Evolutionary conservation across 2,329 filamentous ascomycete species (phyloP).

Genomic region (Sarocladium strictum): DNA sequence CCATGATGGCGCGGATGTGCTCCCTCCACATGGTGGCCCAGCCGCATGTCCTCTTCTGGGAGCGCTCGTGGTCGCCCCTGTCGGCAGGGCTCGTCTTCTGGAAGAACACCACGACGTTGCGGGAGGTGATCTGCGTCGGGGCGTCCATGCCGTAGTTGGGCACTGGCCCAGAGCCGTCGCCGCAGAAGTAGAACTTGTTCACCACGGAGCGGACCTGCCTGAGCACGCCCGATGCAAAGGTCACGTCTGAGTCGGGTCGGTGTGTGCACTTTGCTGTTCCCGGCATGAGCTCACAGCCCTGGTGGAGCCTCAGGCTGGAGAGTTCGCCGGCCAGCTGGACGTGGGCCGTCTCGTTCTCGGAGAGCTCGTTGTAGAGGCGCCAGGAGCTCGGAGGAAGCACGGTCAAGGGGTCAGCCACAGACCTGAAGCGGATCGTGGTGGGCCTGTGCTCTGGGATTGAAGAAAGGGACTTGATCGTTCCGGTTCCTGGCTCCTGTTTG

Average conservation of each 20-base stretch:
- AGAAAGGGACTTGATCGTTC: background rate
- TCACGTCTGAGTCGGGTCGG: background rate
- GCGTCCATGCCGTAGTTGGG: background rate
- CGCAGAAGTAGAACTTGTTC: constrained; percentile 7
- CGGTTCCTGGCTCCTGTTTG: background rate
- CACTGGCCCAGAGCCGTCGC: background rate
- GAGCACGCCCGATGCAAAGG: constrained; percentile 1
- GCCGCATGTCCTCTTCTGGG: background rate
- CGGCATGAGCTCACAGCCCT: background rate
- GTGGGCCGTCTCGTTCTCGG: background rate
- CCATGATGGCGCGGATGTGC: background rate
- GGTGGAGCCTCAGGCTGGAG: background rate
- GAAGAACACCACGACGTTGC: constrained; percentile 5
- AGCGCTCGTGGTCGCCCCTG: background rate
- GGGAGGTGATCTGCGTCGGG: background rate
- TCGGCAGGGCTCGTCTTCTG: background rate
- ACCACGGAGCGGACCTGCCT: background rate
- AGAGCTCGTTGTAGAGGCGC: background rate
- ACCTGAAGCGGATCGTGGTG: background rate
- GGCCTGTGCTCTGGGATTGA: too few species aligned
- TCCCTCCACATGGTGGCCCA: constrained; percentile 6
- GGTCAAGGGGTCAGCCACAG: background rate
- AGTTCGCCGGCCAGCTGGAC: constrained; percentile 2
- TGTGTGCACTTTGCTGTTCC: background rate
- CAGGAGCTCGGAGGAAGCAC: background rate